Percentiles rank a stretch among this genome's conserved stretches.
These are phyloP conservation scores for Cordyceps tenuipes DNA, from an alignment of 2,329 filamentous ascomycete genomes.

Conservation along the genomic window DNA sequence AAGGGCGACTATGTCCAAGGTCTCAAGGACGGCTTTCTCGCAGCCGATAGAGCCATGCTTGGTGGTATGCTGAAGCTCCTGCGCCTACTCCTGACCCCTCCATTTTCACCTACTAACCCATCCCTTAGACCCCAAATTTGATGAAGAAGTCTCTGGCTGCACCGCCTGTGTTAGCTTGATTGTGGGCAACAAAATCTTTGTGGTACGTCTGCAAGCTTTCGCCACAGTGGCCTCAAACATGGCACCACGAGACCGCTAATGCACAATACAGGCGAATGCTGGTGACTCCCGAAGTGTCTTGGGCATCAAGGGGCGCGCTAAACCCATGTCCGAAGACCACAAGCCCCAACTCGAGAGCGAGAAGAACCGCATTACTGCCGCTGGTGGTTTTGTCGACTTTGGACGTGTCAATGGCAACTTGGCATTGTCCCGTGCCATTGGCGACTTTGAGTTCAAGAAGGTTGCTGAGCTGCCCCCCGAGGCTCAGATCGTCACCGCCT, in stretches of 20 bases:
- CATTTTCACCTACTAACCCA: background rate
- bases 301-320: conserved; percentile 93
- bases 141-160: conserved; percentile 96
- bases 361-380: conserved; percentile 90
- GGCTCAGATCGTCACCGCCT: conserved; percentile 96
- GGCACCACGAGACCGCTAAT: conserved; percentile 7
- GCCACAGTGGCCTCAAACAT: background rate
- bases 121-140: conserved; percentile 78
- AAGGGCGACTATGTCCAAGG: conserved; percentile 88
- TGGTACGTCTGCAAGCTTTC: conserved; percentile 56
- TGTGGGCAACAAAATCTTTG: conserved; percentile 85
- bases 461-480: conserved; percentile 94
- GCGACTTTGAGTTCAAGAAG: conserved; percentile 99
- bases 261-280: conserved; percentile 68
- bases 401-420: conserved; percentile 97
- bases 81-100: background rate
- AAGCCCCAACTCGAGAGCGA: conserved; percentile 98
- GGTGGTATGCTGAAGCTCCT: conserved; percentile 56
- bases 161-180: conserved; percentile 89
- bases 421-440: conserved; percentile 90
- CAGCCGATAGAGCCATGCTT: conserved; percentile 90
- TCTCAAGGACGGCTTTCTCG: conserved; percentile 93
- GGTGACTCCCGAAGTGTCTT: conserved; percentile 93
- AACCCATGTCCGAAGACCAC: conserved; percentile 97
- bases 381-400: conserved; percentile 96